Evolutionary conservation across 805 yeast species (phyloP), one percentile per base, ranked within the genome.

Genomic region (Vanderwaltozyma polyspora): DNA sequence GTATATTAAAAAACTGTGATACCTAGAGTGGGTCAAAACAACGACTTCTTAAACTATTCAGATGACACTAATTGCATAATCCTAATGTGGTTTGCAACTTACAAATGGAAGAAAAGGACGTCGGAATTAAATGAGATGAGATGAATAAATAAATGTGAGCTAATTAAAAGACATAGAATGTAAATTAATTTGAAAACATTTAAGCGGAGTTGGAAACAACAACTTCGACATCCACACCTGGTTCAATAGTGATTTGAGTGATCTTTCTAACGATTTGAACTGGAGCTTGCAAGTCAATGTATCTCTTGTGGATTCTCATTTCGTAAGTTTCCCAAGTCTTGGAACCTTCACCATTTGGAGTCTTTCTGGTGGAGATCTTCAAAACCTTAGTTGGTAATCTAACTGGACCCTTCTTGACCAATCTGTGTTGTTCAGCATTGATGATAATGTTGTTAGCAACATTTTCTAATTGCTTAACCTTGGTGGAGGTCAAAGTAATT

Each of bases 321-420:
- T 91, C 98, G 71, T 79, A 91, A 60, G 93, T 74, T 68, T 91
- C 99, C 96, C 96, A 91, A 62, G 99, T 91, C 89, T 91, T 91
- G 59, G 98, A 91, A 91, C 99, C 99, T 77, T 91, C 96, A 91
- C 99, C 99, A 71, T 93, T 93, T 64, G 99, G 99, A 65, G 98
- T 82, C 87, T 91, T 91, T 84, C 99, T 86, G 83, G 99, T 91
- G 73, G 94, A 76, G 74, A 91, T 76, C 72, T 82, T 85, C 64
- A 91, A 82, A 59, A 82, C 91, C 82, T 87, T 91, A 72, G 98
- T 91, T 76, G 99, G 99, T 74, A 91, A 72, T 83, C 98, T 87
- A 64, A 91, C 95, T 58, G 98, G 98, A 66, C 99, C 99, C 77
- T 86, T 89, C 80, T 85, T 86, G 67, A 70, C 74, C 63, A 87